phyloP scores from a whole-genome alignment of 306 rosid species.

The Lathyrus oleraceus region DNA sequence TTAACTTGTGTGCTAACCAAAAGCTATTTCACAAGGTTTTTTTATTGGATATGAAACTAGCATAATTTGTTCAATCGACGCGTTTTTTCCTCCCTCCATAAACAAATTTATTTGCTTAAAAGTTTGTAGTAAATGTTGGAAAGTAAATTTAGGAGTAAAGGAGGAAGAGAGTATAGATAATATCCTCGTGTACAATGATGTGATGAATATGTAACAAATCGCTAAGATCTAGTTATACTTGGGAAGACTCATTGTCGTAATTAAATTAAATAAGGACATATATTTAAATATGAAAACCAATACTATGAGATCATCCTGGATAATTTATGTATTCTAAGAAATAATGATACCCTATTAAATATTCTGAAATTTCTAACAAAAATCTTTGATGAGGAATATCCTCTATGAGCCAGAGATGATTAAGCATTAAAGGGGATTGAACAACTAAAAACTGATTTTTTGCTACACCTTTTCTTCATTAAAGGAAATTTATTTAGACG shows the following conservation, averaged over 20 bases:
- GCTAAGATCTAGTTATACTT: not conserved
- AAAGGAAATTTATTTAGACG: not conserved
- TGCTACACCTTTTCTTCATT: not conserved
- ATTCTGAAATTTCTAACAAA: constrained; percentile 1
- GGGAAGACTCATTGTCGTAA: not conserved
- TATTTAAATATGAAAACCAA: not conserved
- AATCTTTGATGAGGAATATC: not conserved
- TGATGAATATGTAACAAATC: not conserved
- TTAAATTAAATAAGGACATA: not conserved
- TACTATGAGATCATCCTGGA: not conserved
- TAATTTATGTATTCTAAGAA: constrained; percentile 1
- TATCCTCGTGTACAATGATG: constrained; percentile 9
- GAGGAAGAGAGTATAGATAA: constrained; percentile 8
- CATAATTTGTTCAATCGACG: constrained; percentile 1
- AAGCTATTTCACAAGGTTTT: constrained; percentile 4
- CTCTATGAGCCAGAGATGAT: not conserved
- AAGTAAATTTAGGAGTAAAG: constrained; percentile 8
- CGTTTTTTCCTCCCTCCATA: not conserved
- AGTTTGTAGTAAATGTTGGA: not conserved
- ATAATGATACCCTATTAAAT: not conserved
- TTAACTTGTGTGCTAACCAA: constrained; percentile 1
- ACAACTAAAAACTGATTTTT: constrained; percentile 1
- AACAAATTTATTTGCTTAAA: constrained; percentile 19
- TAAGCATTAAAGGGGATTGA: not conserved
- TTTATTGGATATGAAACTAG: constrained; percentile 17